Conservation (phyloP, 306 rosid genomes). For the Biancaea sappan region DNA sequence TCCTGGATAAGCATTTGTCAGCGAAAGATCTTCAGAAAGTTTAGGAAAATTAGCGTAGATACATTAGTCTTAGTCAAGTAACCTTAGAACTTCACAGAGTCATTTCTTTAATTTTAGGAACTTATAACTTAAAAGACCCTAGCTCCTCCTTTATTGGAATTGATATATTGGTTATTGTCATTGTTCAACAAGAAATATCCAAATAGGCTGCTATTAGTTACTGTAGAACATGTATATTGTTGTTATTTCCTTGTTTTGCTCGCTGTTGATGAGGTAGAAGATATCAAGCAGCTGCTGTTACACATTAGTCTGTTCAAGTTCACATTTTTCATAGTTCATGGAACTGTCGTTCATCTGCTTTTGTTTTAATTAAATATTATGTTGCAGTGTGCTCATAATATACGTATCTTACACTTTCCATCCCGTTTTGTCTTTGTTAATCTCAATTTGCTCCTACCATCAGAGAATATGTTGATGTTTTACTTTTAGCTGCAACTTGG, state of each 20-base stretch:
- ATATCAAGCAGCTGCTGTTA: neutral
- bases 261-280: neutral
- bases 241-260: neutral
- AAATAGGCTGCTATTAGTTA: neutral
- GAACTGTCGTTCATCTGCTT: neutral
- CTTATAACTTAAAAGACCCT: neutral
- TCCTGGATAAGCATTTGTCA: too few relatives aligned
- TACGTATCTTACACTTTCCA: neutral
- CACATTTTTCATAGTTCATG: constrained; percentile 1
- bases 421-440: neutral
- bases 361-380: neutral
- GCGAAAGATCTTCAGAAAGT: too few relatives aligned
- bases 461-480: neutral
- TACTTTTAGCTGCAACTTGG: neutral
- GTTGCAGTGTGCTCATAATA: neutral
- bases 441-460: neutral
- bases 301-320: neutral
- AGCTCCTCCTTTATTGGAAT: too few relatives aligned
- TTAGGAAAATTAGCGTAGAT: neutral
- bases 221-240: neutral
- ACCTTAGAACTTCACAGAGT: constrained; percentile 3
- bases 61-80: constrained; percentile 16
- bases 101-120: neutral
- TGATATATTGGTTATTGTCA: neutral
- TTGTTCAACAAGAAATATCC: neutral